Evolutionary conservation across 495 filamentous ascomycete genomes (phyloP).

Genomic region (Lentithecium fluviatile): DNA sequence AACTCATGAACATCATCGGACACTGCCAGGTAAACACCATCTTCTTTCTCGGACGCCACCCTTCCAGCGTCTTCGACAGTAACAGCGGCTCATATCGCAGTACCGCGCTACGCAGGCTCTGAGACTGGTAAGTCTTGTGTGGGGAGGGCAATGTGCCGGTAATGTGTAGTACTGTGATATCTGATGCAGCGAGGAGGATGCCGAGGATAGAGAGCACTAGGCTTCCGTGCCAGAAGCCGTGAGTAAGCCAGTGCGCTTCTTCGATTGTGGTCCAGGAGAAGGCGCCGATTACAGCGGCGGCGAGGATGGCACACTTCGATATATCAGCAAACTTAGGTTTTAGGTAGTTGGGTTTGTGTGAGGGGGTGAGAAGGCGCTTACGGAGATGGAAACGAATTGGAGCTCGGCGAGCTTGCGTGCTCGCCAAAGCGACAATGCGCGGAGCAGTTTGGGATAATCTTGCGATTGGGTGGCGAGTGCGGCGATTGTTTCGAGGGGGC

Average conservation of each 20-base stretch:
- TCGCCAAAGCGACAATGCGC: neutral
- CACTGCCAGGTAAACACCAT: slow-evolving; percentile 17
- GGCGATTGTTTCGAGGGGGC: neutral
- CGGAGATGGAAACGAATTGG: slow-evolving; percentile 10
- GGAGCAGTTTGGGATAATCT: neutral
- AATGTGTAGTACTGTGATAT: slow-evolving; percentile 2
- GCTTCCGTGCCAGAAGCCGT: slow-evolving; percentile 10
- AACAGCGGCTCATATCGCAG: slow-evolving; percentile 2
- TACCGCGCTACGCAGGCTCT: neutral
- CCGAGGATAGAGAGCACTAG: slow-evolving; percentile 11
- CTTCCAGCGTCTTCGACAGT: neutral
- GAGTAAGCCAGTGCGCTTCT: slow-evolving; percentile 15
- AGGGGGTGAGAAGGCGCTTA: slow-evolving; percentile 1
- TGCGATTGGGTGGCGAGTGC: neutral
- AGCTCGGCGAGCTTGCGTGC: slow-evolving; percentile 4
- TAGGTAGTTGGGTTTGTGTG: neutral
- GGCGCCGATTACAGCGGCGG: slow-evolving; percentile 11
- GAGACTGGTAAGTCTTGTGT: neutral
- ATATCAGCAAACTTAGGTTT: neutral
- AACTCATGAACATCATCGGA: slow-evolving; percentile 15
- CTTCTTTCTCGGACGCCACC: neutral
- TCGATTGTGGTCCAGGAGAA: slow-evolving; percentile 18
- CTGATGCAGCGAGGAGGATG: slow-evolving; percentile 2
- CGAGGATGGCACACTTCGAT: slow-evolving; percentile 5
- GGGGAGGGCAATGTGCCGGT: neutral